A percentile compares a stretch with the other conserved stretches of the same genome.
phyloP scores from a whole-genome alignment of 208 protist genomes.

The Tritrichomonas foetus region DNA sequence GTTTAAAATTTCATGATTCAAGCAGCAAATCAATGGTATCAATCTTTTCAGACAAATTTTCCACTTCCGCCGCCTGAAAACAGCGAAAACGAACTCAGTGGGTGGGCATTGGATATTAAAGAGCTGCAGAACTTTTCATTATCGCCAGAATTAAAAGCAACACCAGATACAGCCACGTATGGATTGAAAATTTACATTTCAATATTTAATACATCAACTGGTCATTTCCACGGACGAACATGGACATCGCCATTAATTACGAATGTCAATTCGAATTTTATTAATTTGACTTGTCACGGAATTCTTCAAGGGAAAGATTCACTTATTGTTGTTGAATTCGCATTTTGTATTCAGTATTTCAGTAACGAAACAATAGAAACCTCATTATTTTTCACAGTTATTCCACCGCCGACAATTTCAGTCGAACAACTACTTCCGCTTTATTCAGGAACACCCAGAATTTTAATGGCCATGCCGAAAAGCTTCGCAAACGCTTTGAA shows the following conservation, averaged over 20 bases:
- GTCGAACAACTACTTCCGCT: background rate
- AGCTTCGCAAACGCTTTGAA: background rate
- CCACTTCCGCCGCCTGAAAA: background rate
- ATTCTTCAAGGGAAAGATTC: background rate
- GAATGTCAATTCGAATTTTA: background rate
- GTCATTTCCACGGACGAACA: background rate
- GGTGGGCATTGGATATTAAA: background rate
- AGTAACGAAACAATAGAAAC: background rate
- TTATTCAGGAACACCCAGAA: background rate
- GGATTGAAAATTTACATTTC: background rate
- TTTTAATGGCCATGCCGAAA: background rate
- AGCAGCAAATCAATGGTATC: background rate
- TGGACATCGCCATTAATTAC: slow-evolving; percentile 19
- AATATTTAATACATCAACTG: background rate
- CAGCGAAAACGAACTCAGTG: background rate
- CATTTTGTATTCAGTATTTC: background rate
- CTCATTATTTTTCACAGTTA: slow-evolving; percentile 20
- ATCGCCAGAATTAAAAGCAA: background rate
- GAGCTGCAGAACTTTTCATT: slow-evolving; percentile 36
- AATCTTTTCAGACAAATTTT: background rate
- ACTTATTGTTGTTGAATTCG: slow-evolving; percentile 4
- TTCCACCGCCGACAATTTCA: background rate
- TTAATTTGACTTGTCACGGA: background rate
- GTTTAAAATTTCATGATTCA: background rate
- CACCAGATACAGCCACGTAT: background rate